Evolutionary conservation across 169 alveolate genomes (phyloP), one percentile per base, ranked within the genome.

Genomic region (Besnoitia besnoiti): DNA sequence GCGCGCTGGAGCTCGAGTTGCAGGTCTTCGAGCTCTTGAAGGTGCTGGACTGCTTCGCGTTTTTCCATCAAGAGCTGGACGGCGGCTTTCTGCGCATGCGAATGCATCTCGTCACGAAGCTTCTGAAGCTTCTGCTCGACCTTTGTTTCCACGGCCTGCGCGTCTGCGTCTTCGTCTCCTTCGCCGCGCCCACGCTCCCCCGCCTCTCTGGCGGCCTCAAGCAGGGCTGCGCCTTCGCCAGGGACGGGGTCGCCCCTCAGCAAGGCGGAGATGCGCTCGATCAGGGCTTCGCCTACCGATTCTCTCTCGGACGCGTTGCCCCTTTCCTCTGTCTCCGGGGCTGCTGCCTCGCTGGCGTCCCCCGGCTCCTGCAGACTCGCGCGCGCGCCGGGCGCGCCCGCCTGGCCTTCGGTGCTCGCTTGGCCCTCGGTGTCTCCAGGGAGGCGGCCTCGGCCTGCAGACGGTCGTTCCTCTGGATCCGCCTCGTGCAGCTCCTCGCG

Each of bases 271-370:
- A 77, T 21, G 35, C 61, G 14, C 37, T 39, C 40, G 59, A 77
- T 55, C 59, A 77, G 59, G 16, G 87, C 87, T 42, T 77, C 59
- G 7, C 87, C 87, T 7, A 77, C 55, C 4, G 87, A 77, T 37
- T 77, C 87, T 37, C 35, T 2, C 55, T 4, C 16, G 12, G 27
- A n/a, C n/a, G n/a, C n/a, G n/a, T n/a, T n/a, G n/a, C n/a, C n/a
- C n/a, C n/a, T n/a, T n/a, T n/a, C n/a, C n/a, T n/a, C n/a, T n/a
- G n/a, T n/a, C n/a, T n/a, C n/a, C n/a, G n/a, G n/a, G n/a, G n/a
- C n/a, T n/a, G n/a, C n/a, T n/a, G n/a, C n/a, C n/a, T n/a, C n/a
- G n/a, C n/a, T n/a, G n/a, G n/a, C n/a, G n/a, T n/a, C n/a, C n/a
- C n/a, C n/a, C n/a, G n/a, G n/a, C n/a, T n/a, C n/a, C n/a, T n/a